These are phyloP conservation scores for Fusarium miscanthi DNA, from an alignment of 2,329 filamentous ascomycete species.

Conservation along the genomic window DNA sequence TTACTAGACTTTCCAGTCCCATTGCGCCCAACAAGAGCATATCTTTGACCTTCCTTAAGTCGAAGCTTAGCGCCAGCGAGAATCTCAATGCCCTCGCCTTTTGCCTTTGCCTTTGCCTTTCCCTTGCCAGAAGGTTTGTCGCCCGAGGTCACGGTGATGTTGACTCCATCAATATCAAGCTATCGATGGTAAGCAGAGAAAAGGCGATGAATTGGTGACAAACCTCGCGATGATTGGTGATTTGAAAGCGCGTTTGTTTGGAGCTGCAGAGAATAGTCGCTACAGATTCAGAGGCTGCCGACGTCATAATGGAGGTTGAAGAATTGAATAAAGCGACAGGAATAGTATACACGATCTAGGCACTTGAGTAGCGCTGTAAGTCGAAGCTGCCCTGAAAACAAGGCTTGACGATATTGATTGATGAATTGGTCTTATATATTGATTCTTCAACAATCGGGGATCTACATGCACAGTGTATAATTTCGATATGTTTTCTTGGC, in stretches of 20 bases:
- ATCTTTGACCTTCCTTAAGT: slow-evolving; percentile 77
- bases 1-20: slow-evolving; percentile 85
- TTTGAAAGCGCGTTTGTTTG: slow-evolving; percentile 74
- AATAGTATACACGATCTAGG: neutral
- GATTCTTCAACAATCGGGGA: neutral
- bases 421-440: neutral
- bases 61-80: slow-evolving; percentile 76
- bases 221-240: slow-evolving; percentile 68
- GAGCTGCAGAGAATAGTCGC: slow-evolving; percentile 70
- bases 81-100: slow-evolving; percentile 69
- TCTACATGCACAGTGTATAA: neutral
- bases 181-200: slow-evolving; percentile 42
- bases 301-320: slow-evolving; percentile 53
- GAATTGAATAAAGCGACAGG: neutral
- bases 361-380: neutral
- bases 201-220: neutral
- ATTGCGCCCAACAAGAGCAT: slow-evolving; percentile 83
- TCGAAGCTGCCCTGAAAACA: slow-evolving; percentile 1
- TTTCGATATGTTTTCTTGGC: neutral
- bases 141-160: slow-evolving; percentile 69
- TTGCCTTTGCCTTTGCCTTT: slow-evolving; percentile 59
- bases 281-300: slow-evolving; percentile 61
- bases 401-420: neutral
- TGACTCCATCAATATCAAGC: slow-evolving; percentile 79
- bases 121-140: slow-evolving; percentile 59